A percentile compares a stretch with the other conserved stretches of the same genome.
These are phyloP conservation scores for Teratosphaeria epicoccoides DNA, from an alignment of 2,329 filamentous ascomycete species.

Conservation along the genomic window DNA sequence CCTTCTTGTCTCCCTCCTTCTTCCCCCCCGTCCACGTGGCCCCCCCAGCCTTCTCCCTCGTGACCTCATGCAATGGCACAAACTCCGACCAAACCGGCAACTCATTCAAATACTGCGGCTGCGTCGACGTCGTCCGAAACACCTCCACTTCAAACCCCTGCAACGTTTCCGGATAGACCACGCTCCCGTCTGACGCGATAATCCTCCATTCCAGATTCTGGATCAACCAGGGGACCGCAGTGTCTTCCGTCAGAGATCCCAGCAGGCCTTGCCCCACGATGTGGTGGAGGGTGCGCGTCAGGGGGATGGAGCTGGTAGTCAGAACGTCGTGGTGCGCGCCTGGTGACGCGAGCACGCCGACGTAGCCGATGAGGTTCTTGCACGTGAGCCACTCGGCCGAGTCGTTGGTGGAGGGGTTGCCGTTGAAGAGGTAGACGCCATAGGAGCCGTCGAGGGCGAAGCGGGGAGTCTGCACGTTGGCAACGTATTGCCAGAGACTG, in stretches of 20 bases:
- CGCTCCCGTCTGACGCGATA: slow-evolving; percentile 17
- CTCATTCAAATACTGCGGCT: slow-evolving; percentile 5
- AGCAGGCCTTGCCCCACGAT: slow-evolving; percentile 23
- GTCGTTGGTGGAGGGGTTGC: slow-evolving; percentile 34
- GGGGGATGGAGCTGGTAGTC: slow-evolving; percentile 33
- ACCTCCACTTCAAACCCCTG: slow-evolving; percentile 32
- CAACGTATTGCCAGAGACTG: slow-evolving; percentile 54
- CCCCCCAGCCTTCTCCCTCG: slow-evolving; percentile 19
- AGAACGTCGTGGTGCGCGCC: slow-evolving; percentile 15
- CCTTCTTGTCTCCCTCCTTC: not conserved
- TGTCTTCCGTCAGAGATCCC: slow-evolving; percentile 15
- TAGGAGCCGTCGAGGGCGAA: slow-evolving; percentile 53
- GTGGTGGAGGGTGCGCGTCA: slow-evolving; percentile 33
- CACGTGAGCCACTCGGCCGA: slow-evolving; percentile 41
- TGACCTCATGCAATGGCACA: slow-evolving; percentile 15
- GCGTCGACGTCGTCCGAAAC: slow-evolving; percentile 25
- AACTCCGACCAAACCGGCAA: slow-evolving; percentile 17
- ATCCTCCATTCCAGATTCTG: slow-evolving; percentile 28
- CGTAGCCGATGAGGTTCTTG: slow-evolving; percentile 49
- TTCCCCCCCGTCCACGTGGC: slow-evolving; percentile 1
- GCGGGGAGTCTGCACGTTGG: slow-evolving; percentile 53
- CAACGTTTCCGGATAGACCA: slow-evolving; percentile 24
- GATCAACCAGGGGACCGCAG: slow-evolving; percentile 23
- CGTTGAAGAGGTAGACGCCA: slow-evolving; percentile 58
- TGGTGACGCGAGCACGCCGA: slow-evolving; percentile 35